Evolutionary conservation across 2,329 filamentous ascomycete genomes (phyloP), one percentile per base, ranked within the genome.

Genomic region (Sporothrix dimorphospora): DNA sequence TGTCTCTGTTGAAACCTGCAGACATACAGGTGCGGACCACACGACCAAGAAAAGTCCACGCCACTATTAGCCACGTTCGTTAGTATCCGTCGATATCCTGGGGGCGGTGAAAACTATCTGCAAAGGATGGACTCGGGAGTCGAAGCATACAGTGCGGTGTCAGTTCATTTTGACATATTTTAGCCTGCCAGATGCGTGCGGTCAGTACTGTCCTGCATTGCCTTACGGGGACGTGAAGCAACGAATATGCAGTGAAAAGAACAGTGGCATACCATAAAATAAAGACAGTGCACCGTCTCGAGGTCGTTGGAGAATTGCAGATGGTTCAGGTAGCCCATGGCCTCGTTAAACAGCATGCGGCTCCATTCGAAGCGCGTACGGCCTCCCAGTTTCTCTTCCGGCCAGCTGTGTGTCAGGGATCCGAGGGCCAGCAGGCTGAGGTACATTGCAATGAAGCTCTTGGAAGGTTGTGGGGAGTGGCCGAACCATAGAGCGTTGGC

Each of bases 111-210:
- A 34, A 6, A 6, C 6, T 34, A 34, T 34, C 3, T 6, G 30
- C 3, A 34, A 34, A 34, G 30, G 6, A 34, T 34, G 30, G 3
- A 6, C 30, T 34, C 30, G 30, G 30, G 30, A 34, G 30, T 34
- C 6, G 30, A 6, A 34, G 30, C 53, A 16, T 30, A 55, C 53
- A 55, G 21, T 55, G 53, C 4, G 53, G 53, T 16, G 53, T 55
- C 21, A 55, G 53, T 55, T 55, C 53, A 55, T 55, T 55, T 30
- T 55, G 53, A 24, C 53, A 55, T 30, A 55, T 55, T 55, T 55
- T 55, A 12, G 53, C 53, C 53, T 55, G 21, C 11, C 30, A 55
- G 0, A 12, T 55, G 30, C 27, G 5, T 1, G 24, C 30, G 21
- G 24, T 30, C 5, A 55, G 53, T 14, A 24, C 24, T 55, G 30